Evolutionary conservation across 768 basidiomycete species (phyloP).

Genomic region (Dentipellis fragilis): DNA sequence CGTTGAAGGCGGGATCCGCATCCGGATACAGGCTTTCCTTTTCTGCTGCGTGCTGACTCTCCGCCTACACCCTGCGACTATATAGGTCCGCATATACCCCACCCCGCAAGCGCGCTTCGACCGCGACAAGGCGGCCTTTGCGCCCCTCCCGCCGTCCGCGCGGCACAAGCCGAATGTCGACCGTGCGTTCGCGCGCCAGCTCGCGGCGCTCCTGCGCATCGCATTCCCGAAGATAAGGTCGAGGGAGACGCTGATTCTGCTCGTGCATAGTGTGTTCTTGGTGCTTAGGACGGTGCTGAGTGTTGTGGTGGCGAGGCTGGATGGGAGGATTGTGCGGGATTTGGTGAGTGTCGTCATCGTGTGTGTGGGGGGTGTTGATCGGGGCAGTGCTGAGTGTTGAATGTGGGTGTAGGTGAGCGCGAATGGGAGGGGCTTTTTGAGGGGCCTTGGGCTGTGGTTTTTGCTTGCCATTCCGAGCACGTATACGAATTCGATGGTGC

Average conservation of each 20-base stretch:
- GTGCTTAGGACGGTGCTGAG: constrained; percentile 81
- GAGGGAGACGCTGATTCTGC: constrained; percentile 65
- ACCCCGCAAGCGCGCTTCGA: constrained; percentile 40
- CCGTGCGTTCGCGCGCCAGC: constrained; percentile 57
- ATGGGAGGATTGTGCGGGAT: constrained; percentile 83
- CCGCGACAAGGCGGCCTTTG: constrained; percentile 50
- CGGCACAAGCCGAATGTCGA: constrained; percentile 56
- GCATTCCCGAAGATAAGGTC: constrained; percentile 53
- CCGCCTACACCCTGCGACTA: neutral
- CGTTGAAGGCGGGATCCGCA: neutral
- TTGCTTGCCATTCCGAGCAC: constrained; percentile 85
- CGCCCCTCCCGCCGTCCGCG: constrained; percentile 32
- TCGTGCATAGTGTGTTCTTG: constrained; percentile 77
- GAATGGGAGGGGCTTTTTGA: constrained; percentile 73
- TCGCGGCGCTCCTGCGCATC: constrained; percentile 66
- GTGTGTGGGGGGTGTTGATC: too few relatives aligned
- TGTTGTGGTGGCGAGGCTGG: constrained; percentile 78
- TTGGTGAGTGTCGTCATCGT: constrained; percentile 55
- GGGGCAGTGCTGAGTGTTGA: neutral
- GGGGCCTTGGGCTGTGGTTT: constrained; percentile 83
- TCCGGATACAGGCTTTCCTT: too few relatives aligned
- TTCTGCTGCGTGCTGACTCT: too few relatives aligned
- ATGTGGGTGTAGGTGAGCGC: constrained; percentile 53
- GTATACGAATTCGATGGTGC: constrained; percentile 91
- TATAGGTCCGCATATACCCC: constrained; percentile 35